phyloP scores from a whole-genome alignment of 2,329 filamentous ascomycete species.

The Ampelomyces quisqualis region DNA sequence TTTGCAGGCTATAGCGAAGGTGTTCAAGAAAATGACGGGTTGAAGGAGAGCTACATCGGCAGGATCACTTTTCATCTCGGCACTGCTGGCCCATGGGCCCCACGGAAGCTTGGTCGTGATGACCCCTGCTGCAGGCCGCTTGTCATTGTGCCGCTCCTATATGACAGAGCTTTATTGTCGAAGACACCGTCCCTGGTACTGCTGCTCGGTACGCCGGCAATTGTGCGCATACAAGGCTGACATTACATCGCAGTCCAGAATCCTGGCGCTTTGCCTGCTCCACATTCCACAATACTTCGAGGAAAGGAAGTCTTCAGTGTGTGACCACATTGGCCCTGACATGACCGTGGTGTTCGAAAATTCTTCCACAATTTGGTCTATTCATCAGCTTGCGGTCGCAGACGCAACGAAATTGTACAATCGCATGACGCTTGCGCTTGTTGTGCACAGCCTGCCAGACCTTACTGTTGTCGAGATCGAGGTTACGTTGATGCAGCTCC shows the following conservation, averaged over 20 bases:
- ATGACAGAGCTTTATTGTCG: conserved; percentile 10
- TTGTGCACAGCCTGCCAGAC: conserved; percentile 24
- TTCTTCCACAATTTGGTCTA: conserved; percentile 18
- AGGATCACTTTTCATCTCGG: conserved; percentile 23
- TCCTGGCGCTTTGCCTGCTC: conserved; percentile 23
- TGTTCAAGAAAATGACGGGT: conserved; percentile 18
- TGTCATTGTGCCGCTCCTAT: conserved; percentile 10
- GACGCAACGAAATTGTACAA: conserved; percentile 16
- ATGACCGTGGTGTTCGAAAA: conserved; percentile 27
- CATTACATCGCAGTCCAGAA: conserved; percentile 26
- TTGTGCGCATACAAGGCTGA: conserved; percentile 26
- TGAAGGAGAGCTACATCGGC: conserved; percentile 31
- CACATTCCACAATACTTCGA: conserved; percentile 20
- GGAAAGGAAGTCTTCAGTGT: conserved; percentile 7
- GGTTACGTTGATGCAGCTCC: conserved; percentile 13
- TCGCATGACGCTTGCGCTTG: conserved; percentile 14
- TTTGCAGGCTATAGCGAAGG: conserved; percentile 21
- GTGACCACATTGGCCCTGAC: conserved; percentile 5
- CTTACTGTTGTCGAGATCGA: conserved; percentile 11
- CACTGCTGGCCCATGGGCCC: conserved; percentile 14
- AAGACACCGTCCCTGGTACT: conserved; percentile 5
- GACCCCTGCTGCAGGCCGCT: conserved; percentile 12
- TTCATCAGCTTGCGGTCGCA: conserved; percentile 5
- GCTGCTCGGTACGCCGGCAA: conserved; percentile 20
- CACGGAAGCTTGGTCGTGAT: conserved; percentile 7